Evolutionary conservation across 192 early-diverging fungal genomes (phyloP), one percentile per base, ranked within the genome.

Genomic region (Helicostylum pulchrum): DNA sequence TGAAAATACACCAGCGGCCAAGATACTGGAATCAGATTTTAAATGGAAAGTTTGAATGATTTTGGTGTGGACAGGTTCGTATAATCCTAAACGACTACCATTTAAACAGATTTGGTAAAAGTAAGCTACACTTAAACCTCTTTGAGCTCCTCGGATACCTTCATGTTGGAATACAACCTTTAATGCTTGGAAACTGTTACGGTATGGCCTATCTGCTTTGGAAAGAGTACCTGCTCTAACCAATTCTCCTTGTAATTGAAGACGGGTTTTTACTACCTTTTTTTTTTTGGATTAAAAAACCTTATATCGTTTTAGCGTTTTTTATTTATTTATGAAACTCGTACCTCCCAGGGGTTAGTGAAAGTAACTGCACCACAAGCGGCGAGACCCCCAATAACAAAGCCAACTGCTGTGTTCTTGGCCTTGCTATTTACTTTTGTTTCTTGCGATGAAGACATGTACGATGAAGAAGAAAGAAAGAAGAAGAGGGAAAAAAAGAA

Each of bases 301-400:
- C 9, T 39, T 39, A 39, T 39, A 39, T 6, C 9, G 9, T 10
- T 39, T 36, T 36, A 3, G 34, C 44, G 20, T 7, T n/a, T 14
- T 48, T 14, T 14, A 67, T 12, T 46, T 45, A 42, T 20, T 21
- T 7, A 21, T 57, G 32, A 15, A 31, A 10, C 48, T 21, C 21
- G 59, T 77, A 92, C 92, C 85, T 97, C 94, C 75, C 90, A 87
- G 1, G 94, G 94, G 77, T 98, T 98, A n/a, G 93, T 94, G 59
- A 98, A 88, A 7, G 95, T 98, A 23, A 95, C 95, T 12, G 95
- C 92, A 11, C 87, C 85, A 74, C 92, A 94, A 21, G 92, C 92
- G 26, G 94, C 94, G 50, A 91, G 67, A 49, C 92, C 91, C 51
- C 90, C 94, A 11, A 88, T 80, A 19, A 89, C 59, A 78, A 94